Conservation (phyloP, 1,284 basidiomycete genomes). For the Rhodotorula sp. region DNA sequence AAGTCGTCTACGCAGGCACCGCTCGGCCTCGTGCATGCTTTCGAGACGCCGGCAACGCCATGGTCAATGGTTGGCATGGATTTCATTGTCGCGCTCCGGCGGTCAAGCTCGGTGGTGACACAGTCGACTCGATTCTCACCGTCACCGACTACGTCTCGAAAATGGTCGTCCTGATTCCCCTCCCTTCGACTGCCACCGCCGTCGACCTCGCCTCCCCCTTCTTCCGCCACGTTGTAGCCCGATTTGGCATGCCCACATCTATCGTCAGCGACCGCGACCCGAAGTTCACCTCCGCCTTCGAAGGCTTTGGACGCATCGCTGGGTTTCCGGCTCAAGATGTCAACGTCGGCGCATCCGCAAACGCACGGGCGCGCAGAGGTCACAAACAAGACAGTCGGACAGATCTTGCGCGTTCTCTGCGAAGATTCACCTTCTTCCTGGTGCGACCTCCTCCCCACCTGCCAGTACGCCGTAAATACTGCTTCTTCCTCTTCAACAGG, state of each 20-base stretch:
- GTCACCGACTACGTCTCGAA: slow-evolving; percentile 14
- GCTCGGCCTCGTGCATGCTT: slow-evolving; percentile 49
- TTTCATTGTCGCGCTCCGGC: slow-evolving; percentile 43
- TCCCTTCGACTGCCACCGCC: slow-evolving; percentile 11
- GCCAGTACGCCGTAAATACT: slow-evolving; percentile 19
- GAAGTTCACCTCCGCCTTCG: slow-evolving; percentile 52
- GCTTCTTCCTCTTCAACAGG: neutral
- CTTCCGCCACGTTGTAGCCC: slow-evolving; percentile 4
- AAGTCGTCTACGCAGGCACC: slow-evolving; percentile 37
- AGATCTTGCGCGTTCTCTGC: no score
- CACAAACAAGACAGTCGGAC: no score
- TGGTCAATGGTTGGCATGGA: slow-evolving; percentile 53
- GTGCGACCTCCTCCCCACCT: neutral
- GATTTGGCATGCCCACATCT: slow-evolving; percentile 44
- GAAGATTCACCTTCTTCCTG: no score
- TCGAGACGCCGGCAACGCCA: slow-evolving; percentile 48
- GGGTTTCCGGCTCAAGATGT: slow-evolving; percentile 47
- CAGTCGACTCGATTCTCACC: slow-evolving; percentile 8
- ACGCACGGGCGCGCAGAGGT: no score
- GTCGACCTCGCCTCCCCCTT: neutral
- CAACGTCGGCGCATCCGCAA: no score
- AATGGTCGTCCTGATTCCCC: slow-evolving; percentile 18
- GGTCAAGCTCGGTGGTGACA: neutral
- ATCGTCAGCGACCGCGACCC: slow-evolving; percentile 54
- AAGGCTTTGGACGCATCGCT: slow-evolving; percentile 54